Conservation (phyloP, 2,329 filamentous ascomycete genomes). For the Aureobasidium sp. region DNA sequence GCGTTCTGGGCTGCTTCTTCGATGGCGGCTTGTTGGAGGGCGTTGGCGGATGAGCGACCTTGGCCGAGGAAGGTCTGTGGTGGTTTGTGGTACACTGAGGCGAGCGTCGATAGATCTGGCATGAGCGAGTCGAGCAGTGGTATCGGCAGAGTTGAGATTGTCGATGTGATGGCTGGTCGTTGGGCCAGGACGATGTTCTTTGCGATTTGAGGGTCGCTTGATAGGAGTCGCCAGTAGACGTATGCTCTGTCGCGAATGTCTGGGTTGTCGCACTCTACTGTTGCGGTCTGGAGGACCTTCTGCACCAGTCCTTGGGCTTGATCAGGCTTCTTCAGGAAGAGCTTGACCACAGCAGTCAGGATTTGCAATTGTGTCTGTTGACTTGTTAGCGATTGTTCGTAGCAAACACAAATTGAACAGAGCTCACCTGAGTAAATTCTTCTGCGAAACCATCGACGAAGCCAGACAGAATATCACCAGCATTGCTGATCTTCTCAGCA, state of each 20-base stretch:
- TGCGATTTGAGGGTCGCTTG: slow-evolving; percentile 80
- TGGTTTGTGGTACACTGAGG: slow-evolving; percentile 97
- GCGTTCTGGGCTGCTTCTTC: slow-evolving; percentile 91
- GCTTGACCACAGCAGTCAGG: slow-evolving; percentile 90
- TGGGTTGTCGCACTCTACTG: slow-evolving; percentile 91
- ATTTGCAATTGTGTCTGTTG: slow-evolving; percentile 90
- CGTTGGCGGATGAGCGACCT: slow-evolving; percentile 86
- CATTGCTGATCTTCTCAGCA: slow-evolving; percentile 97
- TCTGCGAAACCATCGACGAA: slow-evolving; percentile 95
- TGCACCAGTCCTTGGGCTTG: slow-evolving; percentile 86
- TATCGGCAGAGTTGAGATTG: slow-evolving; percentile 80
- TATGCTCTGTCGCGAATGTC: slow-evolving; percentile 96
- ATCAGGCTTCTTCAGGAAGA: slow-evolving; percentile 94
- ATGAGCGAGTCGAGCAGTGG: slow-evolving; percentile 84
- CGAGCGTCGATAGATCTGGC: slow-evolving; percentile 82
- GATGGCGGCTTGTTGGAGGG: slow-evolving; percentile 89
- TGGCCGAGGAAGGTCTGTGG: slow-evolving; percentile 97
- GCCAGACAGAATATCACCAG: slow-evolving; percentile 82
- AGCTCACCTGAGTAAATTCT: slow-evolving; percentile 80
- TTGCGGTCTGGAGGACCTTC: slow-evolving; percentile 87
- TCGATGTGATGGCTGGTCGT: slow-evolving; percentile 88
- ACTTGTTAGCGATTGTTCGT: slow-evolving; percentile 23
- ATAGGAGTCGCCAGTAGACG: slow-evolving; percentile 94
- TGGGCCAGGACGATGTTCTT: slow-evolving; percentile 92
- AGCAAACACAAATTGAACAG: neutral